Evolutionary conservation across 140 eudicot species (phyloP), one percentile per base, ranked within the genome.

Genomic region (Senecio squalidus): DNA sequence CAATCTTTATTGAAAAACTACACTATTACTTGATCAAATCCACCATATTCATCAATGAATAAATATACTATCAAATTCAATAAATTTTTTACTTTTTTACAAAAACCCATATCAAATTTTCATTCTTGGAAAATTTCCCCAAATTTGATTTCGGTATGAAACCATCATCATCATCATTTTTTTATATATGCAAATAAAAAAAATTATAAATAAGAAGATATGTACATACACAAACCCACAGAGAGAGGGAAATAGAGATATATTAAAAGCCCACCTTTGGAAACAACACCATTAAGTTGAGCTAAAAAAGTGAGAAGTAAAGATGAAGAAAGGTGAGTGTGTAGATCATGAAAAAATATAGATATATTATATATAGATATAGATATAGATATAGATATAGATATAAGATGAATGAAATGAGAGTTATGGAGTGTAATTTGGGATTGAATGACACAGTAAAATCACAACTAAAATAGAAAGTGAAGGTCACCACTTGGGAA

Each of bases 221-320:
- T 40, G 55, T 41, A 67, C 47, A 43, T 52, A 40, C 28, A 43
- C 60, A 54, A 5, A 49, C 9, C 55, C 3, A 14, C 1, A 65
- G 14, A 55, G n/a, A 21, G 31, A 17, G 7, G 46, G 55, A 27
- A 38, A 66, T 8, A 66, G 20, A 21, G n/a, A 29, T 50, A 31
- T 29, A 23, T 60, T 48, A 70, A 46, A 47, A 17, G 59, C 63
- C 69, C 69, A 51, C 75, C 75, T 61, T 16, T 26, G n/a, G 45
- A 58, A 58, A 48, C 68, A 69, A 54, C 69, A 50, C 60, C 15
- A 54, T 48, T 16, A 20, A 28, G 49, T 40, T 51, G 44, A 70
- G 69, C 64, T 60, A 40, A 70, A 30, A 25, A 21, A 28, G 41
- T 52, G 69, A 64, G 41, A 55, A 41, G 24, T 2, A 34, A 8